Percentiles rank a stretch among this genome's conserved stretches.
These are phyloP conservation scores for Elongisporangium prolatum DNA, from an alignment of 352 stramenopile species.

Conservation along the genomic window DNA sequence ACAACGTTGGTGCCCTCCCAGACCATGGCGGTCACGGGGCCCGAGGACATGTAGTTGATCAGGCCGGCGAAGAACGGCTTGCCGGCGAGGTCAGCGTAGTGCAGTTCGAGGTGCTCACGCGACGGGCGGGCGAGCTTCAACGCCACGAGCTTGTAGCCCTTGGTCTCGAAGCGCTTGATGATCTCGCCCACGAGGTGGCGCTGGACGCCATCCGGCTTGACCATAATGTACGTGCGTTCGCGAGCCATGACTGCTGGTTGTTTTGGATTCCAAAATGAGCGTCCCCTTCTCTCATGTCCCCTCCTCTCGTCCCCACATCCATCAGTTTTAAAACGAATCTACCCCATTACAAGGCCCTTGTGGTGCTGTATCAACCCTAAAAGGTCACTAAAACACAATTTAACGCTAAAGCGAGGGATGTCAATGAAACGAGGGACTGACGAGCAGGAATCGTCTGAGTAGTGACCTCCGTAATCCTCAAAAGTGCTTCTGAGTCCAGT, in stretches of 20 bases:
- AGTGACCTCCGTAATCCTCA: background rate
- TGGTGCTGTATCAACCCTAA: background rate
- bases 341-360: background rate
- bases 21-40: slow-evolving; percentile 92
- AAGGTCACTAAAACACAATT: background rate
- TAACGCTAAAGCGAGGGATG: background rate
- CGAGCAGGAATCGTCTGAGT: background rate
- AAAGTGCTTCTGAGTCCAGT: background rate
- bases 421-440: background rate
- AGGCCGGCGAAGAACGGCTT: slow-evolving; percentile 94
- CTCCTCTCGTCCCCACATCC: background rate
- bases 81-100: slow-evolving; percentile 93
- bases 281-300: background rate
- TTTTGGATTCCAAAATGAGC: slow-evolving; percentile 7
- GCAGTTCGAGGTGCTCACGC: slow-evolving; percentile 78
- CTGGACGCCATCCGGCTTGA: slow-evolving; percentile 98
- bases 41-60: slow-evolving; percentile 95
- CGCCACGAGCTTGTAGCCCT: slow-evolving; percentile 97
- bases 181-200: slow-evolving; percentile 95
- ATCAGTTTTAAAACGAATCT: slow-evolving; percentile 1
- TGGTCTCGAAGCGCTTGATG: slow-evolving; percentile 97
- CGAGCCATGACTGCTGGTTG: slow-evolving; percentile 27
- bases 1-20: slow-evolving; percentile 95
- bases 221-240: slow-evolving; percentile 89
- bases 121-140: slow-evolving; percentile 89